Evolutionary conservation across 495 filamentous ascomycete genomes (phyloP), one percentile per base, ranked within the genome.

Genomic region (Evansstolkia leycettana): DNA sequence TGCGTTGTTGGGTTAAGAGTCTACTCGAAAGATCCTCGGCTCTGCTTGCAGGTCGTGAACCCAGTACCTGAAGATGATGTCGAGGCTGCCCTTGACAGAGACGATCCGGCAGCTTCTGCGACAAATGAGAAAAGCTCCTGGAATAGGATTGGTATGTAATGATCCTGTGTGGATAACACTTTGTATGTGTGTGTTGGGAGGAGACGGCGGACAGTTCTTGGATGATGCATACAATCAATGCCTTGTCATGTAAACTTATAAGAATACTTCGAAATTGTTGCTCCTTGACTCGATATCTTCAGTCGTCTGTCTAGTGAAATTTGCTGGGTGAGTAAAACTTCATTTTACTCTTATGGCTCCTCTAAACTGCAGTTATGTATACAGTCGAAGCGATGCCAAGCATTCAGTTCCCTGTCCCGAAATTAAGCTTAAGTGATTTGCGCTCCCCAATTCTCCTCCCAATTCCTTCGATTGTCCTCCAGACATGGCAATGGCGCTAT

Each of bases 1-100:
- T 84, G 75, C 28, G 82, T 88, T 1, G 72, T 90, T 0, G 84
- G 85, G 0, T 48, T 94, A 30, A 65, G 79, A 19, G 74, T 94
- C 1, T 90, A 84, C 52, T 76, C 60, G 16, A 69, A 75, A 47
- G 73, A 76, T 39, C 56, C 62, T 5, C 56, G 61, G 28, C 58
- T 75, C 18, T 60, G 54, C 14, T 55, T 78, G 17, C 59, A 76
- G 43, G 70, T 76, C 19, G 47, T 76, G 2, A 57, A 62, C 15
- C 69, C 73, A 17, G 63, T 65, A 28, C 66, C 66, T 17, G 63
- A 68, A 8, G 62, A 66, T 34, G 74, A 73, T 18, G 42, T 45
- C 7, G 63, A 67, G 40, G 62, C 58, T 15, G 54, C 51, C 13
- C 46, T 75, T 20, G 71, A 76, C 44, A 58, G 67, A 23, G 73